These are phyloP conservation scores for Aspergillus carbonarius DNA, from an alignment of 2,329 filamentous ascomycete species.

Conservation along the genomic window DNA sequence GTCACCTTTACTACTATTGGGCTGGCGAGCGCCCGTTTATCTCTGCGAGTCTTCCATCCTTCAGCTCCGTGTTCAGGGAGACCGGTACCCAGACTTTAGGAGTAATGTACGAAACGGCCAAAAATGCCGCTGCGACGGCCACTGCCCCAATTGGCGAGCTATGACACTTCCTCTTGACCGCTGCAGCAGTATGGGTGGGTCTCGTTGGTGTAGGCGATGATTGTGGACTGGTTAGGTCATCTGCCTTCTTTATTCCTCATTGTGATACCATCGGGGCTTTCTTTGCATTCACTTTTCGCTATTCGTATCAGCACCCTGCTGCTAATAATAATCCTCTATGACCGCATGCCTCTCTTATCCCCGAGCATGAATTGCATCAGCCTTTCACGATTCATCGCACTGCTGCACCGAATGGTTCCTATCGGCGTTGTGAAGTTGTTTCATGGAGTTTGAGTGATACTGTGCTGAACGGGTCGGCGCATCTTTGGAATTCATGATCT, in stretches of 20 bases:
- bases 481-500: constrained; percentile 27
- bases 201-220: background rate
- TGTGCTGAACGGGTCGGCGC: constrained; percentile 22
- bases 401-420: background rate
- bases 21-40: constrained; percentile 64
- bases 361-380: constrained; percentile 7
- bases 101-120: constrained; percentile 50
- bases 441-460: constrained; percentile 15
- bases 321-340: background rate
- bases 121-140: constrained; percentile 43
- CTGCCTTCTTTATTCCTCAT: background rate
- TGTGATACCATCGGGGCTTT: background rate
- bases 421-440: constrained; percentile 11
- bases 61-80: constrained; percentile 35
- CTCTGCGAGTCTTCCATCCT: constrained; percentile 30
- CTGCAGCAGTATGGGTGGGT: background rate
- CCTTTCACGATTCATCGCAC: constrained; percentile 1
- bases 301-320: background rate
- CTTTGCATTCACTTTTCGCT: background rate
- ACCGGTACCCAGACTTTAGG: constrained; percentile 37
- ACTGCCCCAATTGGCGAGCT: constrained; percentile 34
- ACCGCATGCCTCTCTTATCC: constrained; percentile 2
- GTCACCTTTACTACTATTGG: constrained; percentile 92
- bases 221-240: background rate
- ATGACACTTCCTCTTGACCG: constrained; percentile 18